Evolutionary conservation across 176 grass and related monocot genomes (phyloP), one percentile per base, ranked within the genome.

Genomic region (Rhynchospora breviuscula): DNA sequence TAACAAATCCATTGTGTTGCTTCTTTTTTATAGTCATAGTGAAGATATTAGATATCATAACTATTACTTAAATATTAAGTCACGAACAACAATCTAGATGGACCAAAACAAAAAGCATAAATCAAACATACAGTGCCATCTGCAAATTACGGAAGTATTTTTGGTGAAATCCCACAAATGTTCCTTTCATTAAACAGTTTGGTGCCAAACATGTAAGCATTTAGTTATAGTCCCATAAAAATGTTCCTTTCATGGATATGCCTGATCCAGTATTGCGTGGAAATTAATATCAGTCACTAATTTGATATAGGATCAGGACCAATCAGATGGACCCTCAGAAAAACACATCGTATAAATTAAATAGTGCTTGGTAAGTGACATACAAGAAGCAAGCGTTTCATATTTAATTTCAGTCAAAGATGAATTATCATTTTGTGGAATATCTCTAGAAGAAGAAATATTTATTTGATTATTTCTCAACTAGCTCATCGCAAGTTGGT

Each of bases 351-450:
- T 29, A 77, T 17, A 56, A 52, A 25, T 29, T 68, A 68, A 68
- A 12, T 11, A 74, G 46, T 74, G 17, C 8, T 23, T 74, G 46
- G 69, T 48, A 74, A 74, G 46, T 49, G 10, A 74, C 45, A 46
- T 15, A 21, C 17, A 71, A 74, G 0, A 6, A 6, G 29, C 31
- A 67, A 54, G 13, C 2, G 17, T 76, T 54, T 76, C 31, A 48
- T 13, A 76, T 54, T 54, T 77, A 10, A 33, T 77, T 56, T 77
- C 73, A 77, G 73, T 56, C 12, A 77, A 71, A 71, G 15, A 56
- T 77, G 13, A 56, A 54, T 54, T 29, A 56, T 31, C 5, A 6
- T 29, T 75, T 56, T 56, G 69, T 77, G 56, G 48, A 77, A 56
- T 56, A 29, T 26, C 49, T 77, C 73, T 49, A 54, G 49, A 56